phyloP scores from a whole-genome alignment of 2,329 filamentous ascomycete species.

The Sclerotinia minor region DNA sequence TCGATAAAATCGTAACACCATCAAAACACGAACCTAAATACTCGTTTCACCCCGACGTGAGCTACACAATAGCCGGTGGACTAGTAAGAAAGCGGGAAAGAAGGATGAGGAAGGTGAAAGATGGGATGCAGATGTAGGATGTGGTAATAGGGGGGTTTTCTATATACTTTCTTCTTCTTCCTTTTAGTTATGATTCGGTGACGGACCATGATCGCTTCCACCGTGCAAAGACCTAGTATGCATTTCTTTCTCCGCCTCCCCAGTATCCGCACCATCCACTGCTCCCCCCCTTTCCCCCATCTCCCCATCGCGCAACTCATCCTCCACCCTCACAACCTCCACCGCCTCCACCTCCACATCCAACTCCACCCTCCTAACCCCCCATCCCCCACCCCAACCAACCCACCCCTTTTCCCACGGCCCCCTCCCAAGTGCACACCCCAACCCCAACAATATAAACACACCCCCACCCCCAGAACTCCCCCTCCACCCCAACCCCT shows the following conservation, averaged over 20 bases:
- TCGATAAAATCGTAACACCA: not conserved
- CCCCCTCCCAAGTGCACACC: constrained; percentile 49
- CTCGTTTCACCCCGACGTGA: constrained; percentile 28
- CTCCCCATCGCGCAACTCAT: not conserved
- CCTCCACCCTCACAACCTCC: constrained; percentile 26
- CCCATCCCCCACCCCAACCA: constrained; percentile 52
- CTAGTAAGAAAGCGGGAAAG: too few species aligned
- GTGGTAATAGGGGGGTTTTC: too few species aligned
- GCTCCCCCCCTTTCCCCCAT: constrained; percentile 30
- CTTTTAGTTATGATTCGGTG: too few species aligned
- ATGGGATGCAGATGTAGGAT: too few species aligned
- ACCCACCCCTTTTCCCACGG: constrained; percentile 60
- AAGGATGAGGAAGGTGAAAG: too few species aligned
- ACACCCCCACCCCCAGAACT: constrained; percentile 50
- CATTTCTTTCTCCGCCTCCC: not conserved
- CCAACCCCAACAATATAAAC: constrained; percentile 53
- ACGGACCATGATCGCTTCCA: too few species aligned
- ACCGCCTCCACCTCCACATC: constrained; percentile 31
- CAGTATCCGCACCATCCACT: constrained; percentile 25
- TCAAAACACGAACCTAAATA: constrained; percentile 5
- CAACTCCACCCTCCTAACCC: constrained; percentile 42
- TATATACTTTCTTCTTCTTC: too few species aligned
- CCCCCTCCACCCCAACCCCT: constrained; percentile 55
- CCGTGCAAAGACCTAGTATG: not conserved
- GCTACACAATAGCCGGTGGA: constrained; percentile 35